Percentiles rank a stretch among this genome's conserved stretches.
phyloP scores from a whole-genome alignment of 257 asterid genomes.

The Solanum piurae region DNA sequence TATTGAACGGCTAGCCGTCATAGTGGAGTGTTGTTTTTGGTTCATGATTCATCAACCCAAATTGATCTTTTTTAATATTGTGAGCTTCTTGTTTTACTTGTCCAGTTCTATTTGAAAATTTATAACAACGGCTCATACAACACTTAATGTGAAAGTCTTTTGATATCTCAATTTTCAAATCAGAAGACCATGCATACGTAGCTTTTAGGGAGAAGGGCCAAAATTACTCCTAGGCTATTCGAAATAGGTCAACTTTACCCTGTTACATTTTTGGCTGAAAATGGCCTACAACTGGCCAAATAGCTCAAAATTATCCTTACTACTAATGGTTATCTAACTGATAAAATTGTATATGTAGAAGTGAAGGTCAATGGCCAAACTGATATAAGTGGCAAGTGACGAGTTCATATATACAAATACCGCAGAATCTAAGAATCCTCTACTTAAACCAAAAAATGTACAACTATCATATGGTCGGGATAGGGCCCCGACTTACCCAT shows the following conservation, averaged over 20 bases:
- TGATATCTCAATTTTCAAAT: neutral
- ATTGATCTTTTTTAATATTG: neutral
- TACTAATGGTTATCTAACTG: neutral
- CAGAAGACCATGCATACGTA: neutral
- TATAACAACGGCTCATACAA: neutral
- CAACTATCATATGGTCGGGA: neutral
- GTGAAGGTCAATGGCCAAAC: no score
- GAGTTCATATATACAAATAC: neutral
- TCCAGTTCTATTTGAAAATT: neutral
- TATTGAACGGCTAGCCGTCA: neutral
- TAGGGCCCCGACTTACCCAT: neutral
- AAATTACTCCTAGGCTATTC: neutral
- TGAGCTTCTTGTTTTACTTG: neutral
- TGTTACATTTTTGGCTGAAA: neutral
- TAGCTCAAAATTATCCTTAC: neutral
- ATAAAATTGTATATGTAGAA: no score
- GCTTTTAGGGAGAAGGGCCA: neutral
- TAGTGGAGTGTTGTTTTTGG: neutral
- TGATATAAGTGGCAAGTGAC: neutral
- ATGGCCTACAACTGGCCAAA: neutral
- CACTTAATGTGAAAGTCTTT: neutral
- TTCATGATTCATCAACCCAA: neutral
- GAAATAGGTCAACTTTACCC: neutral
- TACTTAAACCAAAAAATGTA: neutral
- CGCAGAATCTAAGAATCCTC: neutral